Evolutionary conservation across 148 eudicot genomes (phyloP), one percentile per base, ranked within the genome.

Genomic region (Cornus florida): DNA sequence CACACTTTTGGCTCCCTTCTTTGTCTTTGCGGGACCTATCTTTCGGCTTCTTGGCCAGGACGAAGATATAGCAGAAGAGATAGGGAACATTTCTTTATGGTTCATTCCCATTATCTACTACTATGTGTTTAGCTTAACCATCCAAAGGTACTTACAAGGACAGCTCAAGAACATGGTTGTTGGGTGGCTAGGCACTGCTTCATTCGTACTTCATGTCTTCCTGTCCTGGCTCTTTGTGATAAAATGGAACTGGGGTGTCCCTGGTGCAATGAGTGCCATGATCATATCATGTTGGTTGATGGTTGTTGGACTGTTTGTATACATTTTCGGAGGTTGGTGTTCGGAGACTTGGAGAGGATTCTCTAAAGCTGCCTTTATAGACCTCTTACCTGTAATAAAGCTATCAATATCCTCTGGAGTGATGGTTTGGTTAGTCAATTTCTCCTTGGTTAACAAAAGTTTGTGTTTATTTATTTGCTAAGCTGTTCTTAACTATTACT

Each of bases 131-230:
- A 70, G 69, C 62, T 67, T 87, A 80, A 90, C 92, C 7, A 85
- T 90, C 24, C 93, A 91, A 68, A 93, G 87, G 93, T 93, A 65
- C 67, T 79, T 93, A 48, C 97, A 91, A 77, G 91, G 92, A 5
- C 94, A 91, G 56, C 80, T 88, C 39, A 93, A 90, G 90, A 93
- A 93, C 82, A 60, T 56, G 86, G 68, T 91, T 19, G 80, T 88
- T 41, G 92, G 84, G 0, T 89, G 86, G 84, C 79, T 91, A 11
- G 78, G 84, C 31, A 56, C 60, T 9, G 56, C 79, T 23, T 13
- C 84, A 73, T 86, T 88, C 60, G 57, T 78, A 0, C 62, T 87
- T 43, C 93, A 93, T 57, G 71, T 92, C 10, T 14, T 81, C 17
- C 56, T 87, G 70, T 93, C 94, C 1, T 93, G 94, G 93, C n/a